Conservation (phyloP, 2,329 filamentous ascomycete species). For the Aspergillus eucalypticola region DNA sequence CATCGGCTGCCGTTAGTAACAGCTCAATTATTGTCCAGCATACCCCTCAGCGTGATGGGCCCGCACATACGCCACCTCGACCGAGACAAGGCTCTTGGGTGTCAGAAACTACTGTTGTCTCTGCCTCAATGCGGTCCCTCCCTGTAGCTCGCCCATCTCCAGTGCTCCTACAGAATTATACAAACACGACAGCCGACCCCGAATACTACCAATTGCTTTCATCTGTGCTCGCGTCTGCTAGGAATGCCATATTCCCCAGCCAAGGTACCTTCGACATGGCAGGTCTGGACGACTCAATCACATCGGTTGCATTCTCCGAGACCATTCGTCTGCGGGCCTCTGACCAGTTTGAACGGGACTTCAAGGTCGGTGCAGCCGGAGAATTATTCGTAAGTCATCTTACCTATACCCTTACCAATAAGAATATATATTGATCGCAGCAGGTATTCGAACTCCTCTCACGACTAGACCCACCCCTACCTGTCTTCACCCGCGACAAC, state of each 20-base stretch:
- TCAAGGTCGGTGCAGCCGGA: conserved; percentile 10
- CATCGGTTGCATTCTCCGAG: neutral
- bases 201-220: conserved; percentile 7
- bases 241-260: conserved; percentile 3
- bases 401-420: conserved; percentile 14
- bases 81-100: neutral
- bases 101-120: neutral
- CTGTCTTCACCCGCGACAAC: conserved; percentile 42
- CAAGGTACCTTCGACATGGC: neutral
- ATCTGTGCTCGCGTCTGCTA: conserved; percentile 4
- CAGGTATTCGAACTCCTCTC: conserved; percentile 17
- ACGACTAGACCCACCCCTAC: neutral
- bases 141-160: neutral
- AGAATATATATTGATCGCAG: neutral
- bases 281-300: neutral
- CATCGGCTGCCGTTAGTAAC: neutral
- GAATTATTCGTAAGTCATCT: conserved; percentile 14
- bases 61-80: neutral
- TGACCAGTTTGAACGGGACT: conserved; percentile 11
- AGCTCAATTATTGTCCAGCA: neutral
- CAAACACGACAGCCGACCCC: neutral
- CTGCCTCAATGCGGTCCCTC: neutral
- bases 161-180: neutral
- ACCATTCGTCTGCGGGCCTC: conserved; percentile 3
- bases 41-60: neutral